Conservation (phyloP, 2,329 filamentous ascomycete genomes). For the Akanthomyces uredinophilus region DNA sequence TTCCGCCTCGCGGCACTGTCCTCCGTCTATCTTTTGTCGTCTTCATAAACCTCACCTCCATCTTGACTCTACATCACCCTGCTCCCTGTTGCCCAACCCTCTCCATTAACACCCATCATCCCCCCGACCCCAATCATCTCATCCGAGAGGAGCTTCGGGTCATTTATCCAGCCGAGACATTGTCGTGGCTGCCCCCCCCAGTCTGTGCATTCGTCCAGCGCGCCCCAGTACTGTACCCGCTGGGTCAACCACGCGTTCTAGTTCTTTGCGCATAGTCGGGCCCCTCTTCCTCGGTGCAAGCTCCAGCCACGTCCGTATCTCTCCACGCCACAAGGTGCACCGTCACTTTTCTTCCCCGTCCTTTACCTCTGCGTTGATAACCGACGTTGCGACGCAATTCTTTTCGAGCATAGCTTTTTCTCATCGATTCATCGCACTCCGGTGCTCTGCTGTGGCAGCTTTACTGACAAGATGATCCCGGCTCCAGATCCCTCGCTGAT, state of each 20-base stretch:
- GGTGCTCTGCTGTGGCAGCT: slow-evolving; percentile 3
- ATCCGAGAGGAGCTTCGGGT: background rate
- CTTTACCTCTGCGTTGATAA: background rate
- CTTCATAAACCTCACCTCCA: background rate
- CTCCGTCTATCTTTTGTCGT: background rate
- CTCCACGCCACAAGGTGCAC: background rate
- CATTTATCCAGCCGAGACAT: slow-evolving; percentile 11
- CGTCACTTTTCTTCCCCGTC: background rate
- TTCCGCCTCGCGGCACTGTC: background rate
- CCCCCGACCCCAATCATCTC: background rate
- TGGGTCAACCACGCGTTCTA: background rate
- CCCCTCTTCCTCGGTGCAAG: background rate
- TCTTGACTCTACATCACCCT: background rate
- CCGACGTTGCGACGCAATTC: background rate
- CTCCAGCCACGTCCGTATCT: slow-evolving; percentile 16
- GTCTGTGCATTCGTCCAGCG: background rate
- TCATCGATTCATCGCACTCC: background rate
- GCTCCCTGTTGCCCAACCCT: background rate
- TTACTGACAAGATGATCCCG: slow-evolving; percentile 32
- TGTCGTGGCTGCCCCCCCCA: background rate
- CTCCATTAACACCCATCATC: background rate
- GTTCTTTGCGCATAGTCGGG: slow-evolving; percentile 5
- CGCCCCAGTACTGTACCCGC: background rate
- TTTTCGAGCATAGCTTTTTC: background rate
- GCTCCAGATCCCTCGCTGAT: slow-evolving; percentile 51